Evolutionary conservation across 2,329 filamentous ascomycete genomes (phyloP), one percentile per base, ranked within the genome.

Genomic region (Canariomyces notabilis): DNA sequence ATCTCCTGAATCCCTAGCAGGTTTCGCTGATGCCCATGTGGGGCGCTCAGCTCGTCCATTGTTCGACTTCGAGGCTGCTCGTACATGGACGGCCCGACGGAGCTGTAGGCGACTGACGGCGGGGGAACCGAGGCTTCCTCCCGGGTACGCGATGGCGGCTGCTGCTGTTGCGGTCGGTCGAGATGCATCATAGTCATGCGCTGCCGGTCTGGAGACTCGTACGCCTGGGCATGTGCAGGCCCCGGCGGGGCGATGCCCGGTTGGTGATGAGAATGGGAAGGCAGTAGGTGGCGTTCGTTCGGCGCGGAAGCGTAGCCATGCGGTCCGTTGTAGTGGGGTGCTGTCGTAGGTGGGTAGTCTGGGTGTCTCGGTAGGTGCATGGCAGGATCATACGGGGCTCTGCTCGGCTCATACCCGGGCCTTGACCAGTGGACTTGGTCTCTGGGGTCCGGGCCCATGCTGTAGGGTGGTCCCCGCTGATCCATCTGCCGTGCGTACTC

Each of bases 1-100:
- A 84, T 83, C 47, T 87, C 83, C 57, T 94, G 88, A 9, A 95
- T 76, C 3, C 81, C 83, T n/a, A 95, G 71, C 35, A 95, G 73
- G 31, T 79, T 82, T 51, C 86, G 75, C 49, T 74, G 81, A 38
- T 77, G 77, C 7, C 67, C 68, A 42, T 77, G 75, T 31, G 79
- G 74, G 33, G 79, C 73, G 23, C 78, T 73, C 40, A 80, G 75
- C 45, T 76, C 77, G 42, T 76, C 79, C 53, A 64, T 61, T 22
- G 64, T 57, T 55, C 72, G 59, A 56, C 66, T 61, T 48, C 68
- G 59, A 49, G 74, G 61, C 35, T 67, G 65, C 19, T 74, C 73
- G 37, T 70, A 73, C 23, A 67, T 61, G 4, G 65, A 65, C 1
- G 67, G 60, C 4, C 67, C 69, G 42, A 70, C 70, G 8, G 63